Evolutionary conservation across 202 grass and related monocot genomes (phyloP), one percentile per base, ranked within the genome.

Genomic region (Elaeis oleifera): DNA sequence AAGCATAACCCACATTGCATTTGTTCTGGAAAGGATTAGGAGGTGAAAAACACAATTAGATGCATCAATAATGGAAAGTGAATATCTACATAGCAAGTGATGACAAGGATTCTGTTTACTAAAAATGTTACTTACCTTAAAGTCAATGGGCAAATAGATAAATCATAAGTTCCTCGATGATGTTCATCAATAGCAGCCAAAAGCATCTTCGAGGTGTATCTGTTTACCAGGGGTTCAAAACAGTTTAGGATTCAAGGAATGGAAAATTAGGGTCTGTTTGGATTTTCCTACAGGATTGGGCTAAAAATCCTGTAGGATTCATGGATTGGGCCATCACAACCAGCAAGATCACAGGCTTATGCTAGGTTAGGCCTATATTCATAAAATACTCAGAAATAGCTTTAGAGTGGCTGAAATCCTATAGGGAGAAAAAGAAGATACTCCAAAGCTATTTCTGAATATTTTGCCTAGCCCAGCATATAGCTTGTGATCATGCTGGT

Each of bases 71-170:
- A 49, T 16, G 23, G 14, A 4, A 51, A 24, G 32, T 11, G 29
- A 11, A 50, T 11, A 36, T 25, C 14, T 15, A 39, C 36, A 39
- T 39, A 39, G 1, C 36, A 39, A 39, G 36, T 9, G 36, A 39
- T 39, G 36, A 39, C 8, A 39, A 39, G 36, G 36, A 39, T 39
- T 11, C 36, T 39, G 36, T 39, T 39, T 39, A 39, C 5, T 39
- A 39, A 39, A 39, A 39, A 39, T 39, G 36, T 39, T 39, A 31
- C 2, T 57, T 67, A 90, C 94, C 94, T 97, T 97, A 78, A 97
- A 97, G 69, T 97, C 94, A 68, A 97, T 97, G 9, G 94, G 94
- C 61, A 97, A 81, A 61, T 97, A 97, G 68, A 97, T 81, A 64
- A 97, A 77, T 97, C 94, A 27, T 97, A 97, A 18, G 88, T 97